phyloP scores from a whole-genome alignment of 495 filamentous ascomycete genomes.

The Daldinia decipiens region DNA sequence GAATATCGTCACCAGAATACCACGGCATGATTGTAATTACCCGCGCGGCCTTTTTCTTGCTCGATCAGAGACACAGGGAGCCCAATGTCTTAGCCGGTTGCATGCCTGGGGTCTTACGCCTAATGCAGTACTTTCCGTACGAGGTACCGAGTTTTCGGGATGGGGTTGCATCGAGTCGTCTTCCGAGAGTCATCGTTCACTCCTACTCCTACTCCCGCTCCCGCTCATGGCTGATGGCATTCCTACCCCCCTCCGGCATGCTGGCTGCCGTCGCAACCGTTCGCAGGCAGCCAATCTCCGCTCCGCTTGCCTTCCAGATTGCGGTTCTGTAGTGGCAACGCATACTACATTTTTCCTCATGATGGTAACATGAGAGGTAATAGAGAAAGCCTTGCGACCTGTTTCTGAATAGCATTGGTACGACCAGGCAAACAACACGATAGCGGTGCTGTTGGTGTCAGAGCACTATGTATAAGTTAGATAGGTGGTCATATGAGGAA shows the following conservation, averaged over 20 bases:
- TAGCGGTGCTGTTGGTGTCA: conserved; percentile 11
- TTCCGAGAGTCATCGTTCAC: conserved; percentile 35
- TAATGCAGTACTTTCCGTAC: conserved; percentile 36
- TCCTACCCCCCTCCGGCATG: conserved; percentile 23
- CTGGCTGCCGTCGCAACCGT: conserved; percentile 30
- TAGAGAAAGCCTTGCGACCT: conserved; percentile 11
- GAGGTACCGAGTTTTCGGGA: conserved; percentile 40
- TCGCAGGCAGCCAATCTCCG: conserved; percentile 26
- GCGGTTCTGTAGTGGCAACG: conserved; percentile 12
- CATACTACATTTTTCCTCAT: background rate
- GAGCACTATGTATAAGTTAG: background rate
- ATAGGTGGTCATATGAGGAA: background rate
- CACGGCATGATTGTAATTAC: conserved; percentile 41
- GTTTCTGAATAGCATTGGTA: no score
- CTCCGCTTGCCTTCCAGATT: conserved; percentile 11
- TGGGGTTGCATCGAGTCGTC: conserved; percentile 27
- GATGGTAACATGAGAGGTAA: conserved; percentile 12
- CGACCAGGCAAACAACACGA: background rate
- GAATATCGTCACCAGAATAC: conserved; percentile 17
- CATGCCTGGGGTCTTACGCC: conserved; percentile 26
- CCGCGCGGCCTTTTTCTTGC: conserved; percentile 21
- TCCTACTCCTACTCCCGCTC: conserved; percentile 20
- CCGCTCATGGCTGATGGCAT: conserved; percentile 11
- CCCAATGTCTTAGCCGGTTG: conserved; percentile 24
- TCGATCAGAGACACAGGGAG: conserved; percentile 14